Conservation (phyloP, 495 filamentous ascomycete species). For the Rostrohypoxylon terebratum region DNA sequence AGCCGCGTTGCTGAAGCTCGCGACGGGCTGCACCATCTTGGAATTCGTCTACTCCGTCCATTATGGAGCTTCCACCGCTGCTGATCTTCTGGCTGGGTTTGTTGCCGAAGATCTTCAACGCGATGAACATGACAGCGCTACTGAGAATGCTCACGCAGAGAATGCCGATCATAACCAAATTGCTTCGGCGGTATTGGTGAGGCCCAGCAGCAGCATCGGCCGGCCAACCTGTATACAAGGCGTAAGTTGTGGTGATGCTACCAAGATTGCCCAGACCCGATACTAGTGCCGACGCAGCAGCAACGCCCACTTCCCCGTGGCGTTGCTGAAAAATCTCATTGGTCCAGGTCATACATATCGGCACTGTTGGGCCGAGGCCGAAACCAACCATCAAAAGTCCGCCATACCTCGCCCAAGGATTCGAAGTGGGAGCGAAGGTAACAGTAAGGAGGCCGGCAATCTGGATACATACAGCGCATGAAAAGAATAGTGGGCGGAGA, state of each 20-base stretch:
- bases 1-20: slow-evolving; percentile 75
- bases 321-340: slow-evolving; percentile 89
- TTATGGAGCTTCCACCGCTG: slow-evolving; percentile 53
- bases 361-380: slow-evolving; percentile 90
- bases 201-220: slow-evolving; percentile 74
- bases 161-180: slow-evolving; percentile 89
- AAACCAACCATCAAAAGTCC: slow-evolving; percentile 92
- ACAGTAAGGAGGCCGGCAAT: slow-evolving; percentile 83
- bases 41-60: slow-evolving; percentile 62
- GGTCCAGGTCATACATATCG: slow-evolving; percentile 94
- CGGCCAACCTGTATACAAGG: slow-evolving; percentile 86
- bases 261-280: slow-evolving; percentile 88
- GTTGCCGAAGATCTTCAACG: slow-evolving; percentile 72
- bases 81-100: slow-evolving; percentile 57
- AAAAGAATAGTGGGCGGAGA: slow-evolving; percentile 86
- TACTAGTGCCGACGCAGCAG: slow-evolving; percentile 86
- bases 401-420: slow-evolving; percentile 87
- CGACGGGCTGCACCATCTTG: slow-evolving; percentile 78
- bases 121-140: slow-evolving; percentile 72
- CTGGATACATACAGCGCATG: slow-evolving; percentile 76
- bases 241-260: slow-evolving; percentile 87
- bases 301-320: slow-evolving; percentile 91
- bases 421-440: slow-evolving; percentile 75
- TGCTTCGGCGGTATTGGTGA: slow-evolving; percentile 83
- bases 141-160: slow-evolving; percentile 79